A percentile compares a stretch with the other conserved stretches of the same genome.
Conservation (phyloP, 805 yeast species). For the Candida hungchunana region DNA sequence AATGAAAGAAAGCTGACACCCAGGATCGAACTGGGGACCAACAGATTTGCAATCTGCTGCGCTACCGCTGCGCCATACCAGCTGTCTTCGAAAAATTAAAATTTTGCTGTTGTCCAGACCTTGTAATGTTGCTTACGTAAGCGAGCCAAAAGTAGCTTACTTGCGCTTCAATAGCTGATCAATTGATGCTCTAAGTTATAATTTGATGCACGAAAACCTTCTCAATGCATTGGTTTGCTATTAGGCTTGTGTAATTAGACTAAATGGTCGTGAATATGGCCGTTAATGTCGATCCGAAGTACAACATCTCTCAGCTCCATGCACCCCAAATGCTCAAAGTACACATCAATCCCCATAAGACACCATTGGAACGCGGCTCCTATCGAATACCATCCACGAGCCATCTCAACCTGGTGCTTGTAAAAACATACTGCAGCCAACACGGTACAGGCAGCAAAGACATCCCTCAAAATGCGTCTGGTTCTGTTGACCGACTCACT, state of each 20-base stretch:
- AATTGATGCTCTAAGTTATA: too few species aligned
- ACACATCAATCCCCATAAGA: slow-evolving; percentile 3
- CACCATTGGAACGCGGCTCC: slow-evolving; percentile 9
- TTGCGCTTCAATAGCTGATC: too few species aligned
- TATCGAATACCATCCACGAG: slow-evolving; percentile 7
- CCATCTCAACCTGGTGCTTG: slow-evolving; percentile 9
- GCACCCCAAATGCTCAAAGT: slow-evolving; percentile 2
- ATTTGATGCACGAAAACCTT: too few species aligned
- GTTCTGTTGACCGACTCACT: slow-evolving; percentile 6
- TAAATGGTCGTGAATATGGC: not conserved
- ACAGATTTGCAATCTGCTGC: slow-evolving; percentile 99
- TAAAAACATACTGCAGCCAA: slow-evolving; percentile 2
- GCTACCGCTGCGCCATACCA: slow-evolving; percentile 96
- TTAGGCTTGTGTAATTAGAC: too few species aligned
- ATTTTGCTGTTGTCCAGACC: too few species aligned
- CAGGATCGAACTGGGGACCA: slow-evolving; percentile 98
- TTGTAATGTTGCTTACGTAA: too few species aligned
- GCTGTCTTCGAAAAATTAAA: slow-evolving; percentile 28
- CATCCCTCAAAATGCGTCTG: slow-evolving; percentile 4
- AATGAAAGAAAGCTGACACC: slow-evolving; percentile 66
- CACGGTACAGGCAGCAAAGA: not conserved
- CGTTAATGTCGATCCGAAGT: slow-evolving; percentile 1
- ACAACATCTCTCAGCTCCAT: slow-evolving; percentile 6
- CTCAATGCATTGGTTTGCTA: too few species aligned
- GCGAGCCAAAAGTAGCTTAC: too few species aligned